Conservation (phyloP, 208 protist genomes). For the Crithidia acanthocephali region DNA sequence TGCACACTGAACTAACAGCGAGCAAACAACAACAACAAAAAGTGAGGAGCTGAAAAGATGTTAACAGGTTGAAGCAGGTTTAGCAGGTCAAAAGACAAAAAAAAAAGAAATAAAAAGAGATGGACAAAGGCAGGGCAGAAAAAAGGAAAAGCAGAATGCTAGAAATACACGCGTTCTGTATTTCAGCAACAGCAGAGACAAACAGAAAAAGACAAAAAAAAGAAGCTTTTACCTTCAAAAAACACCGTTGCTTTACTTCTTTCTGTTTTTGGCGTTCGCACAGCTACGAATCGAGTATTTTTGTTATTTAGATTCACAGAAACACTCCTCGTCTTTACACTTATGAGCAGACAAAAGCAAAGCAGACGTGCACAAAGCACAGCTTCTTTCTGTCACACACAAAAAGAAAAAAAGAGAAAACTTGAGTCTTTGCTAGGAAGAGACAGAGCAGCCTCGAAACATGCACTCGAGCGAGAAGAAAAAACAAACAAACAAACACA, state of each 20-base stretch:
- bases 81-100: constrained; percentile 1
- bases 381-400: background rate
- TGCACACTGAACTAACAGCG: too few relatives aligned
- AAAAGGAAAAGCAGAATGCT: background rate
- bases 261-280: too few relatives aligned
- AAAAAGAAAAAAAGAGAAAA: constrained; percentile 1
- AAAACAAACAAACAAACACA: background rate
- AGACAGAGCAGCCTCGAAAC: background rate
- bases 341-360: constrained; percentile 6
- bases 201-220: background rate
- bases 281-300: background rate
- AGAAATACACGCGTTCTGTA: too few relatives aligned
- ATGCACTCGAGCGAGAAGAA: background rate
- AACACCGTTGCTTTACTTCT: background rate
- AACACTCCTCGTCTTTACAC: background rate
- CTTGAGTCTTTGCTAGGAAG: too few relatives aligned
- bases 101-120: background rate
- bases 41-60: background rate
- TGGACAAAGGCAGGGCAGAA: background rate
- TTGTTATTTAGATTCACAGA: constrained; percentile 1
- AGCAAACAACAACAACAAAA: constrained; percentile 12
- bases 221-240: background rate
- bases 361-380: background rate
- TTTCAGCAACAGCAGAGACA: background rate
- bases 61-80: constrained; percentile 11